Percentiles rank a stretch among this genome's conserved stretches.
phyloP scores from a whole-genome alignment of 73 alveolate genomes.

The Symbiodinium natans region DNA sequence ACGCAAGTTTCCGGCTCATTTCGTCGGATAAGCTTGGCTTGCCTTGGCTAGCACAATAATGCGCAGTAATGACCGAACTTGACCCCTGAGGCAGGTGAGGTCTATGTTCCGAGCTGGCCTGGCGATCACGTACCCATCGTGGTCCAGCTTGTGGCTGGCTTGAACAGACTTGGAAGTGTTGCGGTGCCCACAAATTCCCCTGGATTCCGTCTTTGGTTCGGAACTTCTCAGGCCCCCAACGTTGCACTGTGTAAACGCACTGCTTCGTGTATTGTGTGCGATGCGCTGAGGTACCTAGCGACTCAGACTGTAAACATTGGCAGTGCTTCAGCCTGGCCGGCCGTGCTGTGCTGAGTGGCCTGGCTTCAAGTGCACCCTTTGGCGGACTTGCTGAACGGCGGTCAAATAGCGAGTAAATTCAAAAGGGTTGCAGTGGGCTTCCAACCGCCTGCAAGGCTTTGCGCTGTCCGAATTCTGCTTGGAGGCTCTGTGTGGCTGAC shows the following conservation, averaged over 20 bases:
- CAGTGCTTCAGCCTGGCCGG: slow-evolving; percentile 92
- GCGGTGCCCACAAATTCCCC: too few relatives aligned
- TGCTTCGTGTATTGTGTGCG: too few relatives aligned
- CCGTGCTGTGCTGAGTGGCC: slow-evolving; percentile 82
- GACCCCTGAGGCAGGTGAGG: slow-evolving; percentile 50
- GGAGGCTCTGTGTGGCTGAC: neutral
- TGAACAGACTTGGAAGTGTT: neutral
- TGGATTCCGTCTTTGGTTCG: neutral
- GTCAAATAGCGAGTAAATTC: neutral
- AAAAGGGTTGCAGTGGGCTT: neutral
- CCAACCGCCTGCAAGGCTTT: slow-evolving; percentile 38
- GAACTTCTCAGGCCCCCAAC: too few relatives aligned
- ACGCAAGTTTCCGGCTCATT: neutral
- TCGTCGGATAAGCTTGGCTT: too few relatives aligned
- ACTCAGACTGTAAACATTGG: slow-evolving; percentile 61
- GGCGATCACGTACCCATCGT: slow-evolving; percentile 33
- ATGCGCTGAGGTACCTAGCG: slow-evolving; percentile 75
- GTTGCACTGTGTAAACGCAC: neutral
- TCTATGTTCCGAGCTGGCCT: slow-evolving; percentile 55
- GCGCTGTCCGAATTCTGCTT: slow-evolving; percentile 78
- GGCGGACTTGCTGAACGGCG: neutral
- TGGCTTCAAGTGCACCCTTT: neutral
- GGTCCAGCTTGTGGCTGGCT: slow-evolving; percentile 56
- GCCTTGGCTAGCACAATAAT: too few relatives aligned
- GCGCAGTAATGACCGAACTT: too few relatives aligned